phyloP scores from a whole-genome alignment of 1,139 yeast genomes.

The Sugiyamaella neomexicana region DNA sequence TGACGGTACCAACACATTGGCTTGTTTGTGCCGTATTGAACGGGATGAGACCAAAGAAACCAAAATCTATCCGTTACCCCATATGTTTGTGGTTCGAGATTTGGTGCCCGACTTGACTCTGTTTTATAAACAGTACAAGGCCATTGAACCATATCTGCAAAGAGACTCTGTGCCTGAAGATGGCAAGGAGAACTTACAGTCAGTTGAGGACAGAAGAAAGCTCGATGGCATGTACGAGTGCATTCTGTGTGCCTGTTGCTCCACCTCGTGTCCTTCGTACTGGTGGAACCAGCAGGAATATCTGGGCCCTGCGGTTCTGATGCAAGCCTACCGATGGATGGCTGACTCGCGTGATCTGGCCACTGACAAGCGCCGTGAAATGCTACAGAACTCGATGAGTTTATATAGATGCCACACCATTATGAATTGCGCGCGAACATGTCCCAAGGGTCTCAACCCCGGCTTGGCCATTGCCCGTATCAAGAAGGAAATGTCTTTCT shows the following conservation, averaged over 20 bases:
- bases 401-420: conserved; percentile 98
- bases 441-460: conserved; percentile 99
- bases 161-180: conserved; percentile 78
- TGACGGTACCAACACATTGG: conserved; percentile 95
- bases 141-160: conserved; percentile 95
- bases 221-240: conserved; percentile 97
- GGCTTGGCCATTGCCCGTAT: conserved; percentile 97
- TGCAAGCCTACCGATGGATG: conserved; percentile 99
- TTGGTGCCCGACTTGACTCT: conserved; percentile 97
- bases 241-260: conserved; percentile 97
- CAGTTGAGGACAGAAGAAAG: conserved; percentile 91
- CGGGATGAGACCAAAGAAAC: conserved; percentile 69
- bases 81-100: conserved; percentile 96
- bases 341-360: conserved; percentile 97
- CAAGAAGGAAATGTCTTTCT: conserved; percentile 88
- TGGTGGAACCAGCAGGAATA: conserved; percentile 99
- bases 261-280: conserved; percentile 98
- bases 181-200: conserved; percentile 91
- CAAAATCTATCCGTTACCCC: conserved; percentile 96
- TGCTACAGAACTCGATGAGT: conserved; percentile 96
- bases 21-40: conserved; percentile 94
- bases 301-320: conserved; percentile 95
- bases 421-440: conserved; percentile 96
- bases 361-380: conserved; percentile 72
- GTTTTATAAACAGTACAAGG: conserved; percentile 97